phyloP scores from a whole-genome alignment of 345 rosid genomes.

The Durio zibethinus region DNA sequence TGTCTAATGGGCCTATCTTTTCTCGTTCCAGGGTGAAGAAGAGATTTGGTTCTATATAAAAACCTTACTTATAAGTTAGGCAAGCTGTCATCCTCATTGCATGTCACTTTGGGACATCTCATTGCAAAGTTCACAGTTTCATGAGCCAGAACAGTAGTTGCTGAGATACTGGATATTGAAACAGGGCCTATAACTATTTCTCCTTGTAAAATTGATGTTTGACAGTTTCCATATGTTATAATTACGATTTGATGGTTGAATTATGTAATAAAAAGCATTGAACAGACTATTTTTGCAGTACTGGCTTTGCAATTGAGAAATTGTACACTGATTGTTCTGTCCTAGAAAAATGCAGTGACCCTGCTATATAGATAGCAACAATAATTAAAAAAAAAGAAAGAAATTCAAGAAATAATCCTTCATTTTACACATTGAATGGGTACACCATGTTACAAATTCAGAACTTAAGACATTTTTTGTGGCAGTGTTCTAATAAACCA shows the following conservation, averaged over 20 bases:
- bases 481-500: neutral
- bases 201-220: neutral
- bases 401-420: neutral
- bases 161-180: too few species aligned
- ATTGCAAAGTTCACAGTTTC: neutral
- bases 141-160: neutral
- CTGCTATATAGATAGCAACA: neutral
- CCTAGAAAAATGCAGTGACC: too few species aligned
- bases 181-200: neutral
- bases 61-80: neutral
- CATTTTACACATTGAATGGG: neutral
- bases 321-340: neutral
- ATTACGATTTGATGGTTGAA: neutral
- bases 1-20: neutral
- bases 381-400: neutral
- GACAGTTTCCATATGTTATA: neutral
- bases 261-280: neutral
- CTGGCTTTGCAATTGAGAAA: neutral
- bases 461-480: neutral
- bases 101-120: neutral
- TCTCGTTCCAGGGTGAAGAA: neutral
- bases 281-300: too few species aligned
- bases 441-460: neutral
- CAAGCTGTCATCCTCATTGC: neutral
- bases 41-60: neutral